Percentiles rank a stretch among this genome's conserved stretches.
Evolutionary conservation across 768 basidiomycete species (phyloP).

Genomic region (Suillus discolor): DNA sequence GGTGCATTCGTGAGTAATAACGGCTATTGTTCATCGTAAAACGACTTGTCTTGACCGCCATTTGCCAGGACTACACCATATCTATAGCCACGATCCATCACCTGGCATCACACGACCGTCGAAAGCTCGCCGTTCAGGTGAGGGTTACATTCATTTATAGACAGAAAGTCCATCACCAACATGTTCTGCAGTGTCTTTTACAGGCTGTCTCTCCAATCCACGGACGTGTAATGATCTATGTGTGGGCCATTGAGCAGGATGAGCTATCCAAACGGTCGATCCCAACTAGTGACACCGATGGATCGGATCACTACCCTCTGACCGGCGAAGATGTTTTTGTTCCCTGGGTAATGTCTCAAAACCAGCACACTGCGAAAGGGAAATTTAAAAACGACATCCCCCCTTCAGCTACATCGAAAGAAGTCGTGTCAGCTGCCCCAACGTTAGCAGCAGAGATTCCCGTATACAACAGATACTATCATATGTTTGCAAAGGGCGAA

Average conservation of each 20-base stretch:
- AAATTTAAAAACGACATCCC: constrained; percentile 14
- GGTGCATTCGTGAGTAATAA: constrained; percentile 71
- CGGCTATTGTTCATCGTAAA: neutral
- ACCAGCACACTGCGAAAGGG: constrained; percentile 20
- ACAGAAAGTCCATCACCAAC: neutral
- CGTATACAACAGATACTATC: constrained; percentile 90
- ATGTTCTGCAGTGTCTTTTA: constrained; percentile 53
- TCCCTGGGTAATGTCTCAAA: constrained; percentile 74
- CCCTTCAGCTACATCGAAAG: constrained; percentile 4
- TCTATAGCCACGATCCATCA: constrained; percentile 99
- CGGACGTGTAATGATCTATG: constrained; percentile 87
- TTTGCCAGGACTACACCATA: constrained; percentile 87
- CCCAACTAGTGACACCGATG: constrained; percentile 24
- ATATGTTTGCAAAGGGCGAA: constrained; percentile 90
- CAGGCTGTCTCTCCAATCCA: constrained; percentile 64
- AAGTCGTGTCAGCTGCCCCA: neutral
- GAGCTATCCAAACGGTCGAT: constrained; percentile 77
- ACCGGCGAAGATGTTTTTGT: constrained; percentile 84
- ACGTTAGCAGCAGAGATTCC: constrained; percentile 29
- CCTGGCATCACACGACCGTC: constrained; percentile 76
- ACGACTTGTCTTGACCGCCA: neutral
- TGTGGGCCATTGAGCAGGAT: constrained; percentile 97
- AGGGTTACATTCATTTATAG: neutral
- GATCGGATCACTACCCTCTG: constrained; percentile 20
- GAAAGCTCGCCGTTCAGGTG: constrained; percentile 77